These are phyloP conservation scores for Elongisporangium undulatum DNA, from an alignment of 352 stramenopile species.

Conservation along the genomic window DNA sequence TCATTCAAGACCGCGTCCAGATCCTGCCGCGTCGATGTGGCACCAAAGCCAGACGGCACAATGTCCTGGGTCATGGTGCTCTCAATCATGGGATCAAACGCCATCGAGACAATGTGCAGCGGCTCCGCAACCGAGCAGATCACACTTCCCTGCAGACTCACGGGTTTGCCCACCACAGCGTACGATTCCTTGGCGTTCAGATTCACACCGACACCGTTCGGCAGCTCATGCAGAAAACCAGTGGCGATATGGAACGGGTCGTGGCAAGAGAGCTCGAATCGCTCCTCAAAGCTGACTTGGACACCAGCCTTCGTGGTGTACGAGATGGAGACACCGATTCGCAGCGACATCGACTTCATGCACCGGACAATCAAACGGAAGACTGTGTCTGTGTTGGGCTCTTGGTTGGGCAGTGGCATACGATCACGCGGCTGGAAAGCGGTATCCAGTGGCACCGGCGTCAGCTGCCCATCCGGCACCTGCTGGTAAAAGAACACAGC, in stretches of 20 bases:
- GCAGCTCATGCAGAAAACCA: conserved; percentile 62
- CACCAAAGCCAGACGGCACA: conserved; percentile 40
- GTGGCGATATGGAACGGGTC: conserved; percentile 56
- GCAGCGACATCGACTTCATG: conserved; percentile 27
- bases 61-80: conserved; percentile 27
- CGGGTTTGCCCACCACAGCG: conserved; percentile 57
- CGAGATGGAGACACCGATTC: conserved; percentile 41
- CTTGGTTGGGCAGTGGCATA: conserved; percentile 31
- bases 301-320: conserved; percentile 71
- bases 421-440: conserved; percentile 49
- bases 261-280: conserved; percentile 56
- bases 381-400: conserved; percentile 29
- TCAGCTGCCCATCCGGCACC: conserved; percentile 19
- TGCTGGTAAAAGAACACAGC: conserved; percentile 60
- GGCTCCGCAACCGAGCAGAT: conserved; percentile 47
- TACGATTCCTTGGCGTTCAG: conserved; percentile 34
- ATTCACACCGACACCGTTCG: conserved; percentile 30
- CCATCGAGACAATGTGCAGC: conserved; percentile 45
- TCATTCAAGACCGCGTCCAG: conserved; percentile 33
- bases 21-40: conserved; percentile 2
- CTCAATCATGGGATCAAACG: conserved; percentile 35
- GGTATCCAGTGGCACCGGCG: conserved; percentile 38
- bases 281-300: conserved; percentile 55
- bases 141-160: conserved; percentile 54
- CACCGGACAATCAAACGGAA: conserved; percentile 64